Percentiles rank a stretch among this genome's conserved stretches.
phyloP scores from a whole-genome alignment of 225 moss, liverwort and hornwort genomes.

The Takakia lepidozioides region DNA sequence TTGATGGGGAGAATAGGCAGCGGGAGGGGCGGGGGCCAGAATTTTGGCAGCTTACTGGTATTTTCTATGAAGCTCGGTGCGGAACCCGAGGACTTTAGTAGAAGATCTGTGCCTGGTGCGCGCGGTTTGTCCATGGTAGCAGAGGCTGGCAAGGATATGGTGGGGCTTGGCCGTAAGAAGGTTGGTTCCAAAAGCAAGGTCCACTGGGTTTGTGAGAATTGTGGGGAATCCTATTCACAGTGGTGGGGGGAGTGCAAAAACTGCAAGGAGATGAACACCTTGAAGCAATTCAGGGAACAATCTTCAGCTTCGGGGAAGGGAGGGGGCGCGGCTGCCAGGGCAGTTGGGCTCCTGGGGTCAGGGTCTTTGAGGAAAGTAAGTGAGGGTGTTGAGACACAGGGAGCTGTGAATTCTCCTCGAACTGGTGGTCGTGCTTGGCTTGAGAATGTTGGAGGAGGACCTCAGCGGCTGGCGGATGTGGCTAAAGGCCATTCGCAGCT shows the following conservation, averaged over 20 bases:
- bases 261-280: conserved; percentile 80
- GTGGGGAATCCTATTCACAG: conserved; percentile 83
- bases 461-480: conserved; percentile 80
- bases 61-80: too few relatives aligned
- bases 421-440: conserved; percentile 64
- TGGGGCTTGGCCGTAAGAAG: conserved; percentile 46
- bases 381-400: conserved; percentile 3
- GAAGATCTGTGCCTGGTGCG: too few relatives aligned
- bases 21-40: too few relatives aligned
- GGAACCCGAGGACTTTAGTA: too few relatives aligned
- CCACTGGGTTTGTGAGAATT: conserved; percentile 88
- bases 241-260: conserved; percentile 93
- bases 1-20: too few relatives aligned
- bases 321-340: conserved; percentile 94
- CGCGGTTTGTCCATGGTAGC: conserved; percentile 4
- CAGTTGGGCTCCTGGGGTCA: conserved; percentile 64
- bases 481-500: conserved; percentile 60
- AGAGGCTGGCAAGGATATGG: conserved; percentile 21
- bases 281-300: conserved; percentile 82
- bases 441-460: conserved; percentile 37
- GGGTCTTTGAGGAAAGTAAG: conserved; percentile 16
- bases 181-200: conserved; percentile 57
- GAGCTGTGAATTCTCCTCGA: not conserved
- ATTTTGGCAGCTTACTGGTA: too few relatives aligned
- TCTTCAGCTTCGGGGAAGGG: conserved; percentile 45